Base-by-base conservation (phyloP, 164 flowering plant genomes). In the Houttuynia cordata region DNA sequence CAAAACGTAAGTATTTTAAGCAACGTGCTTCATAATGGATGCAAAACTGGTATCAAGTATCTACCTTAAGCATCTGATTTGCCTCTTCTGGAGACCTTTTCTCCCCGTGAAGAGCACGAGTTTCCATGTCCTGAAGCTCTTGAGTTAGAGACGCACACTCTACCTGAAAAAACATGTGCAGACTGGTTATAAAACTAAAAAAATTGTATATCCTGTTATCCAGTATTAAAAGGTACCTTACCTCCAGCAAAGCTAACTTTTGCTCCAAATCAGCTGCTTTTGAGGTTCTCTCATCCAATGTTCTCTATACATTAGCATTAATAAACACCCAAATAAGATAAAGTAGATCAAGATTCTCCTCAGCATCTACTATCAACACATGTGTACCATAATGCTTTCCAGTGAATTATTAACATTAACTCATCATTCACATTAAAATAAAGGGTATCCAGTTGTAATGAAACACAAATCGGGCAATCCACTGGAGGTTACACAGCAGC, bases 81-180 rank as follows among this genome's bases (percentile, higher is more conserved):
- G 91, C 90, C 67, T 94, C 99, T 62, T 94, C 97, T 53, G 96
- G 78, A 52, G 90, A 68, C 67, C 79, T 88, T 75, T 87, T 94
- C 71, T 87, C 96, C 52, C 75, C 97, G 53, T 87, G 88, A 17
- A 90, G 90, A 59, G 73, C 74, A 74, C 86, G 93, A 58, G 80
- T 82, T 81, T 94, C 97, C 90, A 85, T 79, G 63, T 94, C 99
- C 78, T 87, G 95, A 72, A 94, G 68, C 74, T 94, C 99, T 88
- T 87, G 96, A 77, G 77, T 91, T 63, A 94, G 58, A 61, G 93
- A 78, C 70, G 94, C 78, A 79, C 84, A 86, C 75, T 91, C 99
- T 69, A 83, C 96, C 99, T 94, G 73, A 70, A 42, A 67, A 63
- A 34, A 67, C 18, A 53, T 49, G 50, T 20, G 34, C 30, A 41